Evolutionary conservation across 495 filamentous ascomycete species (phyloP).

Genomic region (Platismatia glauca): DNA sequence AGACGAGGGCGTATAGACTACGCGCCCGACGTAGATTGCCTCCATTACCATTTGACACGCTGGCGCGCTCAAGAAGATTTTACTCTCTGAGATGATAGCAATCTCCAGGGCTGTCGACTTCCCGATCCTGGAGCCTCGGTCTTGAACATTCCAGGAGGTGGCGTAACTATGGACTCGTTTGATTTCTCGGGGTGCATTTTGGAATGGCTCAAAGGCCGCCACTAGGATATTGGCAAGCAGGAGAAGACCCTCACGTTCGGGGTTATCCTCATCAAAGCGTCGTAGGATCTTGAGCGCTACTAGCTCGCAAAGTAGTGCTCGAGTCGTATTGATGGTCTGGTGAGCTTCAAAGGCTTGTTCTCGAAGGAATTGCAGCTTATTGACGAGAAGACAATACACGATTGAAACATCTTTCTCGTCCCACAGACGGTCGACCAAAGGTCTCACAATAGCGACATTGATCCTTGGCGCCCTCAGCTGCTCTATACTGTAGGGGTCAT

Average conservation of each 20-base stretch:
- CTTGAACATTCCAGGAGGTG: slow-evolving; percentile 38
- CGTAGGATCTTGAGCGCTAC: slow-evolving; percentile 57
- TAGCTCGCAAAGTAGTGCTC: slow-evolving; percentile 60
- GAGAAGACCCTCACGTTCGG: slow-evolving; percentile 52
- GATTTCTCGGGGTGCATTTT: slow-evolving; percentile 52
- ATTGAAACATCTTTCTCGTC: slow-evolving; percentile 60
- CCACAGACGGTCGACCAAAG: slow-evolving; percentile 61
- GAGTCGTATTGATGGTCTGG: slow-evolving; percentile 58
- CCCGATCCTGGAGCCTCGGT: slow-evolving; percentile 42
- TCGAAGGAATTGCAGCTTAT: slow-evolving; percentile 56
- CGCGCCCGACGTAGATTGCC: slow-evolving; percentile 56
- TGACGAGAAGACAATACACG: slow-evolving; percentile 65
- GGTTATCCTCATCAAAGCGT: slow-evolving; percentile 57
- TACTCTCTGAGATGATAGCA: slow-evolving; percentile 60
- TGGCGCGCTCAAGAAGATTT: slow-evolving; percentile 55
- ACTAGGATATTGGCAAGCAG: slow-evolving; percentile 62
- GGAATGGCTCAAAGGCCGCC: slow-evolving; percentile 64
- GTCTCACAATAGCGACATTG: slow-evolving; percentile 59
- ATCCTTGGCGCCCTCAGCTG: slow-evolving; percentile 60
- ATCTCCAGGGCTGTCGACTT: slow-evolving; percentile 61
- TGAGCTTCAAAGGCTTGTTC: slow-evolving; percentile 59
- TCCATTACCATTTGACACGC: slow-evolving; percentile 64
- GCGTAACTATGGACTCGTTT: slow-evolving; percentile 39
- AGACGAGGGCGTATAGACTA: slow-evolving; percentile 61
- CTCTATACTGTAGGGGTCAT: slow-evolving; percentile 57